Evolutionary conservation across 345 rosid species (phyloP).

Genomic region (Erysimum cheiranthoides): DNA sequence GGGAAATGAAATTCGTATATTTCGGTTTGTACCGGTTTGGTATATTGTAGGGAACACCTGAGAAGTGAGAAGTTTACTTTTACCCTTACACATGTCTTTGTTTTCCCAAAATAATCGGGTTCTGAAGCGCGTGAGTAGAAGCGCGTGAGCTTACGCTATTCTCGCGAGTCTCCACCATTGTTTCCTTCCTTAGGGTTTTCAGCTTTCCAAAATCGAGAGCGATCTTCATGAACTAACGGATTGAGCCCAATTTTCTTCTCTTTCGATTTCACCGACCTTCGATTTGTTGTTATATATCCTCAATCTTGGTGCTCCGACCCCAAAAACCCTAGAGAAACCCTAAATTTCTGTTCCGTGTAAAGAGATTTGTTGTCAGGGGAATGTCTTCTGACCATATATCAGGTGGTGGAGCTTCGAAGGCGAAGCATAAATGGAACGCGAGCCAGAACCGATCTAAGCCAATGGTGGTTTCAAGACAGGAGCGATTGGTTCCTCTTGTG

Average conservation of each 20-base stretch:
- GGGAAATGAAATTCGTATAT: background rate
- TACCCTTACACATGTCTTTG: background rate
- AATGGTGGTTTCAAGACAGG: constrained; percentile 21
- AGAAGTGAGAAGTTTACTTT: constrained; percentile 18
- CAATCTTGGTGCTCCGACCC: constrained; percentile 8
- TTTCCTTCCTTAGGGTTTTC: constrained; percentile 32
- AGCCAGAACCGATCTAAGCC: constrained; percentile 42
- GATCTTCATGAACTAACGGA: constrained; percentile 27
- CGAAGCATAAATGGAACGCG: constrained; percentile 36
- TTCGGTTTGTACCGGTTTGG: constrained; percentile 23
- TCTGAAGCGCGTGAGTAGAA: constrained; percentile 22
- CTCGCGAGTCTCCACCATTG: constrained; percentile 28
- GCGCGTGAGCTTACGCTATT: constrained; percentile 29
- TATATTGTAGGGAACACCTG: constrained; percentile 22
- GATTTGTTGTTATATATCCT: background rate
- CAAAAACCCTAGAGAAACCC: constrained; percentile 27
- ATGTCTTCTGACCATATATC: constrained; percentile 40
- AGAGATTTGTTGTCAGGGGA: background rate
- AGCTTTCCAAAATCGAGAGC: constrained; percentile 25
- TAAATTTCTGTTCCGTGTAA: background rate
- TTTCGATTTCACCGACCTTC: constrained; percentile 10
- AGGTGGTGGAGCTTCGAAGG: constrained; percentile 41
- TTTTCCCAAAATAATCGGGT: constrained; percentile 9
- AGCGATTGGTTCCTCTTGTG: constrained; percentile 18
- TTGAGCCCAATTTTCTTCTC: constrained; percentile 16